phyloP scores from a whole-genome alignment of 1,139 yeast species.

The Sugiyamaella neomexicana region DNA sequence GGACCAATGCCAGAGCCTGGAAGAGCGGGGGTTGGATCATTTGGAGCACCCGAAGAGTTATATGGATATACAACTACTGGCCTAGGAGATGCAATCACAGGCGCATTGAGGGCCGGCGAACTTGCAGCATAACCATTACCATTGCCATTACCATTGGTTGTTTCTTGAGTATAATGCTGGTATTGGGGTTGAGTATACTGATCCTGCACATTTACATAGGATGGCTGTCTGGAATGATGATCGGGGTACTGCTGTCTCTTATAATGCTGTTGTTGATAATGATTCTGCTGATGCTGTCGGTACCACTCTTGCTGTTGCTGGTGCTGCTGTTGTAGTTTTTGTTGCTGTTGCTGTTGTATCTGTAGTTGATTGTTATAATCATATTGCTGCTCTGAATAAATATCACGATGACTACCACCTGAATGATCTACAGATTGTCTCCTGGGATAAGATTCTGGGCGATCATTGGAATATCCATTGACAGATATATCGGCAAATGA shows the following conservation, averaged over 20 bases:
- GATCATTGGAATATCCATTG: slow-evolving; percentile 6
- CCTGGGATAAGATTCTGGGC: not conserved
- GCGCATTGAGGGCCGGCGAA: not conserved
- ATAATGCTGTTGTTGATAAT: slow-evolving; percentile 10
- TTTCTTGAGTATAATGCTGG: not conserved
- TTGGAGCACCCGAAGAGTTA: not conserved
- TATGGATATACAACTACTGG: slow-evolving; percentile 18
- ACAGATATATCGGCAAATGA: slow-evolving; percentile 8
- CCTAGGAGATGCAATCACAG: slow-evolving; percentile 19
- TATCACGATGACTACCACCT: slow-evolving; percentile 10
- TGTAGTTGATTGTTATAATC: not conserved
- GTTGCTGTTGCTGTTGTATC: slow-evolving; percentile 9
- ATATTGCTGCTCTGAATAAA: not conserved
- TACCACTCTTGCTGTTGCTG: slow-evolving; percentile 1
- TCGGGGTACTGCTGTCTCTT: not conserved
- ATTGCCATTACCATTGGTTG: not conserved
- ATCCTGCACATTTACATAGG: slow-evolving; percentile 49
- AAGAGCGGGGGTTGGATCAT: not conserved
- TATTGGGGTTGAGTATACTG: slow-evolving; percentile 1
- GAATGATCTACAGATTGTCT: slow-evolving; percentile 5
- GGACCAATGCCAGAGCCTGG: slow-evolving; percentile 1
- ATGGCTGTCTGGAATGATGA: slow-evolving; percentile 42
- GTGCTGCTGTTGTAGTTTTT: not conserved
- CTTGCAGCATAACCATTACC: slow-evolving; percentile 2
- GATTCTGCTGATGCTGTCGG: not conserved